Conservation (phyloP, 441 rosid genomes). For the Populus hybrid region DNA sequence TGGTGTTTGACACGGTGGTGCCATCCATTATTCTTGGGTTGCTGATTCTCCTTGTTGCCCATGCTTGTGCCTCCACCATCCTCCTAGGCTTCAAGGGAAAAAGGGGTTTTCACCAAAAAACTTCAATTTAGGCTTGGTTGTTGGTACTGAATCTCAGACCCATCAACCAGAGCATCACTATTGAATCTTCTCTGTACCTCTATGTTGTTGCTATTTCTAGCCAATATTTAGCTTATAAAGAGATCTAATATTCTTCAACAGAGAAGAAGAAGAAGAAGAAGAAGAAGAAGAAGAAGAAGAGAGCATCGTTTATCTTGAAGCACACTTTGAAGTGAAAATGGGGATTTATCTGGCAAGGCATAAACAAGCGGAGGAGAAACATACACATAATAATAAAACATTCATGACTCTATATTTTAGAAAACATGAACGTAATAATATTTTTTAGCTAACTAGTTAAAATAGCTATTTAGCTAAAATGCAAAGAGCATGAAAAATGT, state of each 20-base stretch:
- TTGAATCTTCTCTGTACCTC: constrained; percentile 35
- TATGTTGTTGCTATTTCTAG: not conserved
- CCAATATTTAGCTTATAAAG: not conserved
- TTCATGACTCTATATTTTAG: too few species aligned
- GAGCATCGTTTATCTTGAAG: too few species aligned
- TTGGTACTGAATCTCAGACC: constrained; percentile 25
- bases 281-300: too few species aligned
- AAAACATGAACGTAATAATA: too few species aligned
- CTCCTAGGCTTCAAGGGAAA: constrained; percentile 19
- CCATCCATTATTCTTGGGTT: constrained; percentile 66
- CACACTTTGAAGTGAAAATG: too few species aligned
- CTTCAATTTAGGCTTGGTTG: constrained; percentile 33
- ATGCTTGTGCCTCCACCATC: constrained; percentile 97
- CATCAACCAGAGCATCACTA: constrained; percentile 40
- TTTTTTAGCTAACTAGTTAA: too few species aligned
- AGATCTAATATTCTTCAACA: not conserved
- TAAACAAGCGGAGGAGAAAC: too few species aligned
- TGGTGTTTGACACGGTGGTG: constrained; percentile 34
- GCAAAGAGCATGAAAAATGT: too few species aligned
- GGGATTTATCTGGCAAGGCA: too few species aligned
- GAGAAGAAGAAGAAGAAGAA: not conserved
- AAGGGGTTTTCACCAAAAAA: not conserved
- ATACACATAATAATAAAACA: too few species aligned
- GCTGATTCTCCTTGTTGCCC: constrained; percentile 96
- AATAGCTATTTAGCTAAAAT: too few species aligned